Evolutionary conservation across 2,329 filamentous ascomycete genomes (phyloP), one percentile per base, ranked within the genome.

Genomic region (Penicillium sp.): DNA sequence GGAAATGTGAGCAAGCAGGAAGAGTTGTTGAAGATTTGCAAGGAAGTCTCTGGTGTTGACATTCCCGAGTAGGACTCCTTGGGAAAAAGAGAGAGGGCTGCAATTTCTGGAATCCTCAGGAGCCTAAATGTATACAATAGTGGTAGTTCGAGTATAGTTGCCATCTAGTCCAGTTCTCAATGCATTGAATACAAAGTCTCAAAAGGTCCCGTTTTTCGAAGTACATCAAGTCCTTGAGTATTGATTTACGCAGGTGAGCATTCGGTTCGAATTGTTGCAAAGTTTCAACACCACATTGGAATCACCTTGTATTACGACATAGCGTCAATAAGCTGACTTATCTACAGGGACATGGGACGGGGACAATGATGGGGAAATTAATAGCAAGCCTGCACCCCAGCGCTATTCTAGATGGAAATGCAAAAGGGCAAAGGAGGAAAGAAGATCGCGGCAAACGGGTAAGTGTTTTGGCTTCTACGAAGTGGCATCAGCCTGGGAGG

Each of bases 1-100:
- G 58, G 49, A 6, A 61, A 64, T 57, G 62, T 66, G 31, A 51
- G 29, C 5, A 66, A 66, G 49, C 65, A 68, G 53, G 65, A 67
- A 52, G 62, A 67, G 47, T 38, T 68, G 29, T 51, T 68, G 53
- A 53, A 48, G 16, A 57, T 65, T 51, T 65, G 64, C 43, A 49
- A 53, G 44, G 57, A 64, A 41, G 63, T 66, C 13, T 67, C 65
- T 12, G 62, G 62, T 15, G 57, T 64, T 18, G 42, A 41, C 13
- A 34, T 58, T 34, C 56, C 58, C 6, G 39, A 39, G 36, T 39
- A 21, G 21, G 5, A 12, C 10, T 38, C 28, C 8, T 29, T 9
- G 24, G 7, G 24, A 4, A 26, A 26, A 4, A 16, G 18, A 4
- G 13, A 16, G 18, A 5, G 31, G 16, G 33, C 8, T 36, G 33